Percentiles rank a stretch among this genome's conserved stretches.
These are phyloP conservation scores for Creolimax fragrantissima DNA, from an alignment of 78 protist species.

Conservation along the genomic window DNA sequence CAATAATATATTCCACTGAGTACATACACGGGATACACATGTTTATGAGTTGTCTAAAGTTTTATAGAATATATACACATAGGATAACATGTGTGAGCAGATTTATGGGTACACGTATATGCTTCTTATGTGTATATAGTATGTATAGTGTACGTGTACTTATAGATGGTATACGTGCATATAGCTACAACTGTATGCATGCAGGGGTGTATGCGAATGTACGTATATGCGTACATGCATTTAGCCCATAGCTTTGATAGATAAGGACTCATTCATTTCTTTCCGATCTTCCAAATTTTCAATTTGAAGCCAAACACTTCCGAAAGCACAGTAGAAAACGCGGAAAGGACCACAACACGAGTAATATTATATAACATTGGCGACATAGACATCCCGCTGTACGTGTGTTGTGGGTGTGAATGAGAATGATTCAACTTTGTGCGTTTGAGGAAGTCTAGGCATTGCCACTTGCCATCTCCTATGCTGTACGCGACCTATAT, in stretches of 20 bases:
- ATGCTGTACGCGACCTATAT: too few species aligned
- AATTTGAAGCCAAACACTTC: conserved; percentile 34
- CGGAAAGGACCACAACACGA: conserved; percentile 38
- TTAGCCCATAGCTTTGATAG: neutral
- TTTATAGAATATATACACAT: neutral
- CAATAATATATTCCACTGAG: too few species aligned
- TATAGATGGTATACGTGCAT: neutral
- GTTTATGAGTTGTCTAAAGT: too few species aligned
- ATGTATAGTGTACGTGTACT: neutral
- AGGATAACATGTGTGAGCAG: neutral
- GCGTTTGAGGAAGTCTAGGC: too few species aligned
- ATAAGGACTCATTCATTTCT: neutral
- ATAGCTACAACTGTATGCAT: neutral
- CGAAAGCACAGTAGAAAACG: conserved; percentile 22
- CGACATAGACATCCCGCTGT: conserved; percentile 26
- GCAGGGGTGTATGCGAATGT: neutral
- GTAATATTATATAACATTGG: conserved; percentile 36
- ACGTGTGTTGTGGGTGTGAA: too few species aligned
- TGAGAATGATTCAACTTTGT: too few species aligned
- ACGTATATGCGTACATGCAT: neutral
- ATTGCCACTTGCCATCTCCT: too few species aligned
- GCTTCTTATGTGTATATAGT: neutral
- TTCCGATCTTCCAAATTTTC: conserved; percentile 31
- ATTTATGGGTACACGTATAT: neutral
- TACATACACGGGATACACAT: too few species aligned